Percentiles rank a stretch among this genome's conserved stretches.
phyloP scores from a whole-genome alignment of 108 stramenopile species.

The Pinguiococcus pyrenoidosus region DNA sequence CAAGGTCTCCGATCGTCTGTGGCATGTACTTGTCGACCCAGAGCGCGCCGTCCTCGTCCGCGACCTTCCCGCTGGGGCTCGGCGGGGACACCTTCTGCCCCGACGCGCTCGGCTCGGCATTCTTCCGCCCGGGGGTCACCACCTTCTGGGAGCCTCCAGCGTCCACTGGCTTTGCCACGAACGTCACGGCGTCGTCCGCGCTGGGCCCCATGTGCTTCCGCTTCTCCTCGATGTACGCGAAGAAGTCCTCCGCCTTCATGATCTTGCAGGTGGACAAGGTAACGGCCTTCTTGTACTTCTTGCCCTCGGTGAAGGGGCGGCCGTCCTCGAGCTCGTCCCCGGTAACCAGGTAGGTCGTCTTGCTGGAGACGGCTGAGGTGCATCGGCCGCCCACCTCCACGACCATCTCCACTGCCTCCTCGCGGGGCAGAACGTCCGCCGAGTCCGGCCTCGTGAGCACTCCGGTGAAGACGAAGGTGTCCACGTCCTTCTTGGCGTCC shows the following conservation, averaged over 20 bases:
- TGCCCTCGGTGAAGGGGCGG: conserved; percentile 52
- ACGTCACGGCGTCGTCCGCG: background rate
- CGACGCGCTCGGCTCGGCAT: background rate
- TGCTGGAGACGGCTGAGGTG: conserved; percentile 55
- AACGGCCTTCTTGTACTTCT: conserved; percentile 3
- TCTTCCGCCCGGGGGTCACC: no score
- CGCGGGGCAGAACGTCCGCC: conserved; percentile 44
- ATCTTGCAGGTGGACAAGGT: conserved; percentile 4
- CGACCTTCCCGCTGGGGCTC: background rate
- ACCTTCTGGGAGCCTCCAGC: no score
- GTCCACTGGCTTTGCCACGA: conserved; percentile 2
- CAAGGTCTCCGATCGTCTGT: conserved; percentile 34
- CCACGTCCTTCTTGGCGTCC: conserved; percentile 15
- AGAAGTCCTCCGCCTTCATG: conserved; percentile 11
- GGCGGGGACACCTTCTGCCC: background rate
- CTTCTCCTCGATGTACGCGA: background rate
- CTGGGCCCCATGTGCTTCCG: background rate
- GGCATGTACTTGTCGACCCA: conserved; percentile 93
- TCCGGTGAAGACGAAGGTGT: conserved; percentile 65
- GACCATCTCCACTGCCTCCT: conserved; percentile 53
- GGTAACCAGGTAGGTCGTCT: conserved; percentile 67
- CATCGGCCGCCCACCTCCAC: conserved; percentile 64
- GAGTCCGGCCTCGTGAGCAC: conserved; percentile 29
- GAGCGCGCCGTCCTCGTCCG: conserved; percentile 18
- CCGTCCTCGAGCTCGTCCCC: conserved; percentile 82